These are phyloP conservation scores for Cladosporium colombiae DNA, from an alignment of 2,329 filamentous ascomycete species.

Conservation along the genomic window DNA sequence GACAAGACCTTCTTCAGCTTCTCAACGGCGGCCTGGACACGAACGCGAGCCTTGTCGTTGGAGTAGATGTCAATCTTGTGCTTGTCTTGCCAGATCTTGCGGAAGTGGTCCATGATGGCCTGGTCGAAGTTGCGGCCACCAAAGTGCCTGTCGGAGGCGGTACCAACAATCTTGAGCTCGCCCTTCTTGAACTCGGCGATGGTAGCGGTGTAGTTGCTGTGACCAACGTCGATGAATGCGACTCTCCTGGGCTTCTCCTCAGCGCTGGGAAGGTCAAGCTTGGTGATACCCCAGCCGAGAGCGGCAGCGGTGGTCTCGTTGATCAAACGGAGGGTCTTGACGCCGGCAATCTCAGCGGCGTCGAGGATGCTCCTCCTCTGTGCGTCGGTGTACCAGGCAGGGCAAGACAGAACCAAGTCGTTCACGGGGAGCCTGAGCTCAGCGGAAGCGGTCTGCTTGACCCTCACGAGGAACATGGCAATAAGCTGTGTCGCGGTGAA, in stretches of 20 bases:
- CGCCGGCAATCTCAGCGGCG: constrained; percentile 86
- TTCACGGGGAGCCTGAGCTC: constrained; percentile 90
- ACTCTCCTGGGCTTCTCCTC: constrained; percentile 93
- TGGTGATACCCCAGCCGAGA: constrained; percentile 96
- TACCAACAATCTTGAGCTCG: constrained; percentile 90
- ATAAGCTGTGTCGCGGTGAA: constrained; percentile 93
- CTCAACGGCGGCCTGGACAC: constrained; percentile 85
- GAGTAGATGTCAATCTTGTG: constrained; percentile 94
- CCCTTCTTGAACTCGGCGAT: constrained; percentile 97
- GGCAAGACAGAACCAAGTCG: constrained; percentile 91
- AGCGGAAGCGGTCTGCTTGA: constrained; percentile 80
- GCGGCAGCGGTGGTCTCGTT: constrained; percentile 98
- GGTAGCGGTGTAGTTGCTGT: constrained; percentile 93
- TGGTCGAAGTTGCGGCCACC: constrained; percentile 97
- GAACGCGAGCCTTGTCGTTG: constrained; percentile 85
- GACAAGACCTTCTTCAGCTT: constrained; percentile 98
- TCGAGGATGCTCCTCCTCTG: constrained; percentile 89
- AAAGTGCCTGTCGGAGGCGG: constrained; percentile 91
- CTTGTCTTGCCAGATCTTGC: constrained; percentile 94
- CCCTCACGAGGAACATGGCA: constrained; percentile 94
- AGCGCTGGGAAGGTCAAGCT: constrained; percentile 81
- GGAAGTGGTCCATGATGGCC: constrained; percentile 90
- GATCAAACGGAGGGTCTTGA: constrained; percentile 91
- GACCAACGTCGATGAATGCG: constrained; percentile 89
- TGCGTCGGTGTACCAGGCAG: constrained; percentile 94